Base-by-base conservation (phyloP, 108 stramenopile genomes). In the Schizochytrium sp. region DNA sequence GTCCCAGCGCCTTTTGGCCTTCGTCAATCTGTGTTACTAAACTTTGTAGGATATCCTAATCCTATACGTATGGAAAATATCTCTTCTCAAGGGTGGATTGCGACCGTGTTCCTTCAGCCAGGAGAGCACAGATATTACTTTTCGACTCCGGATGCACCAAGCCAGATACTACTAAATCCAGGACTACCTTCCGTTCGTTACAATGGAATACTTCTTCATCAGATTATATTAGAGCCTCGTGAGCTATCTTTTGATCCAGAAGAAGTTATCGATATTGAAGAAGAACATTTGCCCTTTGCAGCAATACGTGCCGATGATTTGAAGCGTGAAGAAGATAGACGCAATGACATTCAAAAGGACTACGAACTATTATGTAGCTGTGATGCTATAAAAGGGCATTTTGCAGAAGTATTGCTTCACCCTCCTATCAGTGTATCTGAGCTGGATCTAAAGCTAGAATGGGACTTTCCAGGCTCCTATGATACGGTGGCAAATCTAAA, bases 391-490 rank as follows among this genome's bases (percentile, higher is more conserved):
- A n/a, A n/a, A n/a, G 40, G 0, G 50, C 76, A 83, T 2, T 83
- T 83, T 83, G 76, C 50, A 13, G 28, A 46, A 10, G 53, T 38
- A 69, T 2, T 69, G 28, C 28, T 83, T 2, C 19, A 28, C 13
- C 50, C 76, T 55, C 50, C 47, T n/a, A 17, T 10, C 12, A 38
- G 38, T 47, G 15, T 42, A 8, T 5, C 45, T 1, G 53, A 28
- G 15, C 76, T 83, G 15, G 76, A 83, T 28, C 28, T 83, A 28
- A 5, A 38, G n/a, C 76, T 83, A 17, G 76, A 83, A 13, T 83
- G 47, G 47, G 53, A 83, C 0, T 83, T 83, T 83, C 76, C 76
- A 50, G 76, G 76, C 10, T 38, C 50, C 76, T n/a, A 40, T 8
- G 76, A 83, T 50, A 55, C 76, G 15, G 76, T 83, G 12, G 1